Percentiles rank a stretch among this genome's conserved stretches.
These are phyloP conservation scores for Davidsoniella eucalypti DNA, from an alignment of 2,329 filamentous ascomycete genomes.

Conservation along the genomic window DNA sequence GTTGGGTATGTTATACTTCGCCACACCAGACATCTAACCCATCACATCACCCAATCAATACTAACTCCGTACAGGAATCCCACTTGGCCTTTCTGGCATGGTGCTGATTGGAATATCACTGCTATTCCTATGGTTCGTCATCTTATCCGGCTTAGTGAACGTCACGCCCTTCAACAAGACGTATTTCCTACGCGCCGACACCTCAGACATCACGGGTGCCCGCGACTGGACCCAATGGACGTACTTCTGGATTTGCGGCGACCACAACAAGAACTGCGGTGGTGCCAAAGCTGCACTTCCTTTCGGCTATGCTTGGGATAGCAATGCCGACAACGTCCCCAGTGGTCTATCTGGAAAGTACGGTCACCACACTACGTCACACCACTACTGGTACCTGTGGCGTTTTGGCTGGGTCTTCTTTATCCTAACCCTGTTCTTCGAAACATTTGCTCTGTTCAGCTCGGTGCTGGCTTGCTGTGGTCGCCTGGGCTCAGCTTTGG, in stretches of 20 bases:
- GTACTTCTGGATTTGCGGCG: constrained; percentile 69
- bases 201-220: constrained; percentile 52
- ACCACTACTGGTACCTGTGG: constrained; percentile 64
- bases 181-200: constrained; percentile 75
- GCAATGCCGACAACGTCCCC: constrained; percentile 28
- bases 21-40: too few species aligned
- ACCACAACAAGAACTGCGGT: constrained; percentile 48
- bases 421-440: constrained; percentile 70
- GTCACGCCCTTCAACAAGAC: constrained; percentile 49
- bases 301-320: constrained; percentile 54
- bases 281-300: constrained; percentile 43
- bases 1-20: too few species aligned
- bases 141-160: constrained; percentile 36
- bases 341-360: constrained; percentile 31
- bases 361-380: constrained; percentile 37
- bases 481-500: constrained; percentile 52
- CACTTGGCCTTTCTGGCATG: constrained; percentile 17
- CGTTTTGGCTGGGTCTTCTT: constrained; percentile 89
- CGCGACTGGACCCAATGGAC: constrained; percentile 65
- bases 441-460: constrained; percentile 47
- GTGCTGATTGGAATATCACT: constrained; percentile 34
- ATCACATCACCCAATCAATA: too few species aligned
- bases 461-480: constrained; percentile 55
- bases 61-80: too few species aligned
- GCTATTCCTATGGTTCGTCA: constrained; percentile 40